Evolutionary conservation across 805 yeast species (phyloP), one percentile per base, ranked within the genome.

Genomic region (Starmerella ratchasimensis): DNA sequence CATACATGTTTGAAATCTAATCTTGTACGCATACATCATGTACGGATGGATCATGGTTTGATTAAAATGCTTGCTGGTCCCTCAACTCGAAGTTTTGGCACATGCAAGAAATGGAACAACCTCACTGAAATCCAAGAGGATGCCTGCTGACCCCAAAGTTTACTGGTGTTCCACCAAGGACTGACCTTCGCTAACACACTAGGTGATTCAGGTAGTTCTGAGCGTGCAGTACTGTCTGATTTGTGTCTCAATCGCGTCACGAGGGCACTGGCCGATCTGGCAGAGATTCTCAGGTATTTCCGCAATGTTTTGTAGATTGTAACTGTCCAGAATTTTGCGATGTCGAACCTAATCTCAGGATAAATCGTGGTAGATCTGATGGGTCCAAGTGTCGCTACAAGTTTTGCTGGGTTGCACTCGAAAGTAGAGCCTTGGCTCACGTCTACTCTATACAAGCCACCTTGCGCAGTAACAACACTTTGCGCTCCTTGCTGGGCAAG

Each of bases 401-500:
- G 11, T n/a, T 33, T 36, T 18, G 21, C 15, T 7, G 43, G 46
- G 7, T 29, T 31, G 36, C 43, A 43, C 18, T 33, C 28, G 14
- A 43, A 39, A 11, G 22, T 35, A n/a, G 38, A 21, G 25, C 43
- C 43, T 13, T 29, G 16, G 31, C 37, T 41, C 3, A 43, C 20
- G 26, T 43, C 46, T n/a, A 43, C 46, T 4, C 46, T 34, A 25
- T 26, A 43, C 9, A 35, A 19, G n/a, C 46, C 46, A n/a, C 40
- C 31, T 14, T 31, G 36, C 2, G 39, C 43, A 2, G 41, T 31
- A 9, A 34, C 33, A 3, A 43, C 38, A 4, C 22, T 22, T 32
- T 21, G 16, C 5, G 13, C 15, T 25, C 5, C 11, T 17, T 9
- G 10, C 24, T 29, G 39, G 3, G 45, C 45, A 16, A 38, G 23